phyloP scores from a whole-genome alignment of 2,329 filamentous ascomycete species.

The Paracorniculantispora psalliotae region DNA sequence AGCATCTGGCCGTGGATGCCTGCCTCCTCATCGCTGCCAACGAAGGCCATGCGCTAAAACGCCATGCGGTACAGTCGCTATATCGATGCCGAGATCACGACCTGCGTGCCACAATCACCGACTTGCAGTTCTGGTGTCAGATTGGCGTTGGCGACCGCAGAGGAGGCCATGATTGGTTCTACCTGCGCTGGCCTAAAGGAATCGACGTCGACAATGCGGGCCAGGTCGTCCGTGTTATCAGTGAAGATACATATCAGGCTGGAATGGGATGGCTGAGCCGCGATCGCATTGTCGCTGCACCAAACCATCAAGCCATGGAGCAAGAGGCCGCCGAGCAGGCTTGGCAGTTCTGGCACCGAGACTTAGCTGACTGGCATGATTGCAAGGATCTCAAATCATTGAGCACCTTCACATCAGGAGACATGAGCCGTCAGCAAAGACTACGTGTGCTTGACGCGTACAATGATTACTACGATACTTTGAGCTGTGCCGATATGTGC shows the following conservation, averaged over 20 bases:
- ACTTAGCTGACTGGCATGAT: slow-evolving; percentile 53
- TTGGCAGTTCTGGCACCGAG: slow-evolving; percentile 64
- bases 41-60: slow-evolving; percentile 76
- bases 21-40: slow-evolving; percentile 77
- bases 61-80: slow-evolving; percentile 62
- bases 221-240: slow-evolving; percentile 70
- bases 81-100: slow-evolving; percentile 67
- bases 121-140: slow-evolving; percentile 96
- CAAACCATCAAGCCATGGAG: slow-evolving; percentile 40
- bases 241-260: slow-evolving; percentile 67
- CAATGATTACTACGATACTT: slow-evolving; percentile 49
- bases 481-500: slow-evolving; percentile 64
- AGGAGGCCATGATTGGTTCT: slow-evolving; percentile 86
- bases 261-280: slow-evolving; percentile 75
- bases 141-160: slow-evolving; percentile 87
- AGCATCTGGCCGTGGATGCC: slow-evolving; percentile 69
- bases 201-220: slow-evolving; percentile 63
- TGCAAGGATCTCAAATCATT: slow-evolving; percentile 35
- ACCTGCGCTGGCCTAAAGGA: slow-evolving; percentile 69
- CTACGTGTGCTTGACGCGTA: slow-evolving; percentile 43
- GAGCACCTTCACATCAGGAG: slow-evolving; percentile 25
- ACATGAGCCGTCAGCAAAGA: slow-evolving; percentile 20
- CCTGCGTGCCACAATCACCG: slow-evolving; percentile 72
- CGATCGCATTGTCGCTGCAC: slow-evolving; percentile 44
- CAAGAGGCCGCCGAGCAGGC: slow-evolving; percentile 60